phyloP scores from a whole-genome alignment of 169 alveolate species.

The Cryptosporidium ubiquitum region DNA sequence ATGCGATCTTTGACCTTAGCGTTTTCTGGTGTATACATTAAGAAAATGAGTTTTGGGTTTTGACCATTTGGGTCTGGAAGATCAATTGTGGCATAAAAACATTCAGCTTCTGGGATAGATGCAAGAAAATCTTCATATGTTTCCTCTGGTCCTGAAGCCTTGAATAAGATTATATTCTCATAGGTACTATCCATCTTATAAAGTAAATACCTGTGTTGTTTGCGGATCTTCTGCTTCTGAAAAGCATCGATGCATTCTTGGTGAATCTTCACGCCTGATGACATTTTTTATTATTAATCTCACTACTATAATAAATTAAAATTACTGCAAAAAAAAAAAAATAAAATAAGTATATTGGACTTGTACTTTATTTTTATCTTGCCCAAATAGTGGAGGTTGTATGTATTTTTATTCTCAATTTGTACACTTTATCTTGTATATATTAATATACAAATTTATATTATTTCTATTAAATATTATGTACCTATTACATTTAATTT shows the following conservation, averaged over 20 bases:
- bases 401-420: not conserved
- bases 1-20: constrained; percentile 81
- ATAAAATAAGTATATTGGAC: not conserved
- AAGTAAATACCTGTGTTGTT: constrained; percentile 76
- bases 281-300: constrained; percentile 67
- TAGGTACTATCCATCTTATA: constrained; percentile 73
- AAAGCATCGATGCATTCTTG: constrained; percentile 76
- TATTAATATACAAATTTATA: not conserved
- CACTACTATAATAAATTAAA: not conserved
- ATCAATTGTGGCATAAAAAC: constrained; percentile 80
- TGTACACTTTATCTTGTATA: constrained; percentile 7
- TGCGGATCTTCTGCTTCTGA: constrained; percentile 78
- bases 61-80: constrained; percentile 70
- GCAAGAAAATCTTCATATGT: constrained; percentile 69
- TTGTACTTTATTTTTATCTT: not conserved
- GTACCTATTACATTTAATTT: not conserved
- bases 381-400: not conserved
- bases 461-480: not conserved
- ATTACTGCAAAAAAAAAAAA: constrained; percentile 11
- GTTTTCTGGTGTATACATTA: constrained; percentile 80
- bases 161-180: constrained; percentile 76
- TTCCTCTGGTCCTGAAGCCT: constrained; percentile 76
- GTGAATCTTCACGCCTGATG: constrained; percentile 79
- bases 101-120: constrained; percentile 77
- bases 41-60: constrained; percentile 69